Evolutionary conservation across 2,329 filamentous ascomycete genomes (phyloP).

Genomic region (Clonostachys solani): DNA sequence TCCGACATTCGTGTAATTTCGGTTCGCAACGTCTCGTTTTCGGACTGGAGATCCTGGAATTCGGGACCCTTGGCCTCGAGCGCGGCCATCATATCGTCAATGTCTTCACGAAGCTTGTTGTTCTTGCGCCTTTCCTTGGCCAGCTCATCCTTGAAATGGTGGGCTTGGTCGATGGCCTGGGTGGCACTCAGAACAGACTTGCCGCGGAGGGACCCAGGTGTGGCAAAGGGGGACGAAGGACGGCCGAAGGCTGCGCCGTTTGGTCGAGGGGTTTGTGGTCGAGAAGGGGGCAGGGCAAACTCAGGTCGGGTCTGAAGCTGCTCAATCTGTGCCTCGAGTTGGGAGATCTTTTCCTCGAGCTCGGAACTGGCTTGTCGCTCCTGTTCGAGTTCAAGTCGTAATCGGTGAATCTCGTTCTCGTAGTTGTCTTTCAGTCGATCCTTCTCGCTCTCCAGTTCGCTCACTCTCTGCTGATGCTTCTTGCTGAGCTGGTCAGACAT

Average conservation of each 20-base stretch:
- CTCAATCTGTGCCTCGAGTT: constrained; percentile 50
- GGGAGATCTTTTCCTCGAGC: constrained; percentile 41
- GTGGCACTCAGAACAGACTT: constrained; percentile 55
- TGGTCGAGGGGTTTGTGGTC: constrained; percentile 55
- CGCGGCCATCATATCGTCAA: constrained; percentile 83
- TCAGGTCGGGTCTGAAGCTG: constrained; percentile 44
- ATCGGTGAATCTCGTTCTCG: constrained; percentile 52
- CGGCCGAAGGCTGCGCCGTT: constrained; percentile 50
- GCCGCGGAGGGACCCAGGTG: constrained; percentile 51
- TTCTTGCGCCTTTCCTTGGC: constrained; percentile 70
- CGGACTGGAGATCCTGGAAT: constrained; percentile 77
- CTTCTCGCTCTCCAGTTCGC: constrained; percentile 65
- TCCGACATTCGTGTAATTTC: constrained; percentile 84
- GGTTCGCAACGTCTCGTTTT: constrained; percentile 73
- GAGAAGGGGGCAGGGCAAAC: constrained; percentile 33
- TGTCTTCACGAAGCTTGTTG: constrained; percentile 67
- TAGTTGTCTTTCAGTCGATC: constrained; percentile 58
- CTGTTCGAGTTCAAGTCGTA: constrained; percentile 54
- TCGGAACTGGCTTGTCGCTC: constrained; percentile 40
- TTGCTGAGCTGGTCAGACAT: constrained; percentile 73
- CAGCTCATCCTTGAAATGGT: constrained; percentile 67
- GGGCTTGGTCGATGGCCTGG: constrained; percentile 60
- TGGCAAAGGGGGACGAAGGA: constrained; percentile 57
- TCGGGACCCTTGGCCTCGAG: constrained; percentile 85
- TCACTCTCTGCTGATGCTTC: constrained; percentile 65